These are phyloP conservation scores for Triticum urartu DNA, from an alignment of 176 grass and related monocot genomes.

Conservation along the genomic window DNA sequence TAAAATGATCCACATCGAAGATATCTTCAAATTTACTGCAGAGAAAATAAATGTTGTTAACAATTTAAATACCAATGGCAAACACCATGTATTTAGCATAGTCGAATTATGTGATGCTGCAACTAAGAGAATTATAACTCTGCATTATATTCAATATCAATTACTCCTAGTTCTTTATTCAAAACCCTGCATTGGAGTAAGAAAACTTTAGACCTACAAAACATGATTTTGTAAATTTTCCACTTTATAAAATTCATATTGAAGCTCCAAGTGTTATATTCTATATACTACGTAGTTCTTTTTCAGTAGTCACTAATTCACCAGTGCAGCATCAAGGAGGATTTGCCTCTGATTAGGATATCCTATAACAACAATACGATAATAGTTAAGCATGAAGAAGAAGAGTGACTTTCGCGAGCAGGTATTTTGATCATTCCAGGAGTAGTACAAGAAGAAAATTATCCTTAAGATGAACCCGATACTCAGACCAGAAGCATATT, in stretches of 20 bases:
- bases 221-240: neutral
- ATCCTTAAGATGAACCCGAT: neutral
- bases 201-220: conserved; percentile 7
- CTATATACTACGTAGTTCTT: neutral
- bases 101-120: neutral
- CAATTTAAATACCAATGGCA: neutral
- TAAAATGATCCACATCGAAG: conserved; percentile 81
- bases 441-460: neutral
- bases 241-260: neutral
- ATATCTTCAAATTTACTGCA: conserved; percentile 81
- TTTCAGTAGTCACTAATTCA: neutral
- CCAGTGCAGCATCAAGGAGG: neutral
- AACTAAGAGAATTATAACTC: neutral
- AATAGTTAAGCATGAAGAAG: conserved; percentile 8
- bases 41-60: conserved; percentile 10
- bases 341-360: neutral
- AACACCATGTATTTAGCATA: neutral
- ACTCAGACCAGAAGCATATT: neutral
- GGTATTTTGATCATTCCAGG: neutral
- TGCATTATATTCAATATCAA: neutral
- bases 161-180: neutral
- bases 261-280: neutral
- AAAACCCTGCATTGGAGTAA: neutral
- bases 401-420: neutral
- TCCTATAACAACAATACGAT: neutral